Conservation (phyloP, 2,329 filamentous ascomycete species). For the Neurospora sp. region DNA sequence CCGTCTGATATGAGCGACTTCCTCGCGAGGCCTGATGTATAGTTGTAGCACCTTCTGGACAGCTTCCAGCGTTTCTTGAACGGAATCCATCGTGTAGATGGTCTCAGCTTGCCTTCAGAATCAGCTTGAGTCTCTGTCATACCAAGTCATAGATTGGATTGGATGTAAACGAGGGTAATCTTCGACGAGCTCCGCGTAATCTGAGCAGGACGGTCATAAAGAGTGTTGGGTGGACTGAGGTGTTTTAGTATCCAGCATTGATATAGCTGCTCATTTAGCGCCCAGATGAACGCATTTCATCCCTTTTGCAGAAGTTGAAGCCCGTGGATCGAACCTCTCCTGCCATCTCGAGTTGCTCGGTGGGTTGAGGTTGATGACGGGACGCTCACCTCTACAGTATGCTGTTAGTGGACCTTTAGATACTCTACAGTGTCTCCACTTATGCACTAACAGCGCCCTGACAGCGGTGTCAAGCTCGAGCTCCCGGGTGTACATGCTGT, state of each 20-base stretch:
- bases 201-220: not conserved
- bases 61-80: constrained; percentile 26
- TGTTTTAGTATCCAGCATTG: not conserved
- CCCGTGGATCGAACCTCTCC: not conserved
- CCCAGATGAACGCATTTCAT: not conserved
- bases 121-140: not conserved
- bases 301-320: not conserved
- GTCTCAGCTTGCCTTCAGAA: not conserved
- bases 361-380: not conserved
- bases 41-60: constrained; percentile 37
- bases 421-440: not conserved
- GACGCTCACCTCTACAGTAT: too few species aligned
- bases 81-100: constrained; percentile 16
- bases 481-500: not conserved
- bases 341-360: not conserved
- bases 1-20: constrained; percentile 45
- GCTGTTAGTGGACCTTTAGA: not conserved
- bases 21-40: constrained; percentile 47
- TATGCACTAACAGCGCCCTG: not conserved
- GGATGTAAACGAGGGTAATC: not conserved
- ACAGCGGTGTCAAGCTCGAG: not conserved
- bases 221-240: not conserved
- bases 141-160: not conserved
- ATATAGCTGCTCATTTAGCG: not conserved
- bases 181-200: not conserved